A percentile compares a stretch with the other conserved stretches of the same genome.
These are phyloP conservation scores for Tremella fuciformis DNA, from an alignment of 768 basidiomycete genomes.

Conservation along the genomic window DNA sequence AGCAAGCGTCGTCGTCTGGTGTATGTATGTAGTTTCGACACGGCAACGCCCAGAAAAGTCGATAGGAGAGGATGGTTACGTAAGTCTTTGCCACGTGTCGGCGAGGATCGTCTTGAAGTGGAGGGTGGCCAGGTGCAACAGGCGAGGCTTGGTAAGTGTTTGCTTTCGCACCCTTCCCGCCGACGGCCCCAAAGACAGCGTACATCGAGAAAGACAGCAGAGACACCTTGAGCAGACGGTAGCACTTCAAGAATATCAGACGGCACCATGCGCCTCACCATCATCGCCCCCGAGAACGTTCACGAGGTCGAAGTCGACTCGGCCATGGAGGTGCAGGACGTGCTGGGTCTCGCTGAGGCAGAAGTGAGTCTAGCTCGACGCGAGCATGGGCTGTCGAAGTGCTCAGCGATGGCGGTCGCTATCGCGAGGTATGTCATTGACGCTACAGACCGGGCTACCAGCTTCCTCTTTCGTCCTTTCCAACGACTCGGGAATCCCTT, in stretches of 20 bases:
- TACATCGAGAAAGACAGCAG: not conserved
- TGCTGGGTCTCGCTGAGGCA: conserved; percentile 89
- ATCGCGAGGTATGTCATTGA: conserved; percentile 9
- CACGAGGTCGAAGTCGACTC: conserved; percentile 75
- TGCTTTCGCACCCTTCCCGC: not conserved
- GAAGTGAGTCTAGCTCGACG: conserved; percentile 63
- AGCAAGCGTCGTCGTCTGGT: conserved; percentile 45
- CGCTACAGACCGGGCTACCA: conserved; percentile 33
- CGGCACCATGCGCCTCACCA: conserved; percentile 51
- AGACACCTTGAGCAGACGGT: not conserved
- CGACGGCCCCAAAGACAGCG: not conserved
- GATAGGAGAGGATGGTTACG: conserved; percentile 4
- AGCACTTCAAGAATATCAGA: not conserved
- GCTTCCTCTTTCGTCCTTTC: conserved; percentile 23
- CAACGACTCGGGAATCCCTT: conserved; percentile 34
- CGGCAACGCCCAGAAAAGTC: conserved; percentile 1
- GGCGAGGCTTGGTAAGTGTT: not conserved
- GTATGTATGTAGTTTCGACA: conserved; percentile 16
- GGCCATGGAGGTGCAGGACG: conserved; percentile 84
- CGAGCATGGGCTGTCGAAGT: too few relatives aligned
- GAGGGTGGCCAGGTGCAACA: conserved; percentile 7
- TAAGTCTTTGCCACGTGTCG: not conserved
- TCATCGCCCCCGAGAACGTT: conserved; percentile 53
- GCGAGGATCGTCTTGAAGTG: conserved; percentile 4
- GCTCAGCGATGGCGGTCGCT: too few relatives aligned